Percentiles rank a stretch among this genome's conserved stretches.
Evolutionary conservation across 2,329 filamentous ascomycete genomes (phyloP).

Genomic region (Sporothrix brasiliensis): DNA sequence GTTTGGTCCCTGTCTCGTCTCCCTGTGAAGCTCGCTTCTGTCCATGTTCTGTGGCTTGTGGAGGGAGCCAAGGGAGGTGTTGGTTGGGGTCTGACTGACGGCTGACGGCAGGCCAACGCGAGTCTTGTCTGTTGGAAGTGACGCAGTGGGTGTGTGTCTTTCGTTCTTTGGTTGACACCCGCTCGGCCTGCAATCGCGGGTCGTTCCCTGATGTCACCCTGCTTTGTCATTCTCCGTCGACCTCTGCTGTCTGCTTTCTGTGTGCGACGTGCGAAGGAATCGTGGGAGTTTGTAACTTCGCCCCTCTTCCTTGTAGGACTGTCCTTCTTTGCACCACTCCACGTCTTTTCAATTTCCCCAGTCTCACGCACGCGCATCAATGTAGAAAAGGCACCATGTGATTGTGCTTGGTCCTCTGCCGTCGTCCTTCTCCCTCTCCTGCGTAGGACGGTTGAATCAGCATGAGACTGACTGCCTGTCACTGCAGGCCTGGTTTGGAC

Average conservation of each 20-base stretch:
- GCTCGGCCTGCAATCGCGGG: constrained; percentile 19
- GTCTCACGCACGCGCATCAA: constrained; percentile 7
- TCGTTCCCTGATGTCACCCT: constrained; percentile 3
- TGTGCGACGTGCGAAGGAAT: no score
- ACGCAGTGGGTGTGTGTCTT: neutral
- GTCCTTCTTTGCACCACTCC: neutral
- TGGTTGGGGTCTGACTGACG: neutral
- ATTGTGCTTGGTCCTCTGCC: neutral
- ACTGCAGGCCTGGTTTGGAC: neutral
- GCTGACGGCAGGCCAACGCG: neutral
- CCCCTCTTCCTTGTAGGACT: neutral
- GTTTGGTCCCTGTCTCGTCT: neutral
- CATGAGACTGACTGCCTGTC: neutral
- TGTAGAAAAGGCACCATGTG: neutral
- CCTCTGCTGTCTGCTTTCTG: no score
- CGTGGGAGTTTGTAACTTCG: no score
- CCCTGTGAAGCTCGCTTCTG: neutral
- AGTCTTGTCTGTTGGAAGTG: neutral
- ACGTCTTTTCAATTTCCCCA: neutral
- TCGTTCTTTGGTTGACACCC: constrained; percentile 12
- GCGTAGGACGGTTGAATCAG: neutral
- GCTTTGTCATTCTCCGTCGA: neutral
- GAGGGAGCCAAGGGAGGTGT: no score
- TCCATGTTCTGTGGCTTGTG: neutral
- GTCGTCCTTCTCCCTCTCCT: neutral